A percentile compares a stretch with the other conserved stretches of the same genome.
Conservation (phyloP, 163 green algal species). For the Prototheca wickerhamii region DNA sequence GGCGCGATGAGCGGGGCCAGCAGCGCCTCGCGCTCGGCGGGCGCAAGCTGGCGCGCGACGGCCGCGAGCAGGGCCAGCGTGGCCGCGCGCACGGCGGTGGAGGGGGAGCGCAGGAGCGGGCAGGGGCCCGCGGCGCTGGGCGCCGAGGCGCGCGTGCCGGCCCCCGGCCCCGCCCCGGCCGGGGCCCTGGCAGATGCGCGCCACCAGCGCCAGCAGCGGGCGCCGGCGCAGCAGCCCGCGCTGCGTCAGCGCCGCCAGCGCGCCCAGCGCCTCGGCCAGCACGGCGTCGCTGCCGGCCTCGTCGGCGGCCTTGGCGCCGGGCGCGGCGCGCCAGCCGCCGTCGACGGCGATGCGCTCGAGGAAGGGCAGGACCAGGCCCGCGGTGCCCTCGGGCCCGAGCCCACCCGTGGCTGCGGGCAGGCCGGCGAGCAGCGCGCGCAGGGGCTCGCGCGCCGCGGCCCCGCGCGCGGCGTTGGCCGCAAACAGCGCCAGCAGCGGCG, state of each 20-base stretch:
- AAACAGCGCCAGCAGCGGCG: conserved; percentile 88
- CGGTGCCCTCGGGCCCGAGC: conserved; percentile 55
- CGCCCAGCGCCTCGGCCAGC: conserved; percentile 47
- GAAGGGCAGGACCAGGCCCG: conserved; percentile 86
- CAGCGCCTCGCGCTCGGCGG: conserved; percentile 53
- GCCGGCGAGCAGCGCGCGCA: conserved; percentile 59
- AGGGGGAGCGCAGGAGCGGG: conserved; percentile 9
- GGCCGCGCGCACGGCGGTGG: conserved; percentile 11
- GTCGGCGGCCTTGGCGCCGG: background rate
- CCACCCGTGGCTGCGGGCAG: conserved; percentile 48
- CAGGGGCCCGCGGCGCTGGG: background rate
- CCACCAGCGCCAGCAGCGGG: conserved; percentile 35
- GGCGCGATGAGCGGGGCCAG: conserved; percentile 45
- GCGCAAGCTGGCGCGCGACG: conserved; percentile 35
- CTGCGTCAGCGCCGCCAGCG: conserved; percentile 42
- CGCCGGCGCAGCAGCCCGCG: conserved; percentile 43
- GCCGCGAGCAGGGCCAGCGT: conserved; percentile 51
- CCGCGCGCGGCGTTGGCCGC: background rate
- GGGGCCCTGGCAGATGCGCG: background rate
- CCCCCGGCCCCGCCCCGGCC: too few relatives aligned
- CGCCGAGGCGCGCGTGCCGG: too few relatives aligned
- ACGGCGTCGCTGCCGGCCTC: background rate
- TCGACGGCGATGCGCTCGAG: too few relatives aligned
- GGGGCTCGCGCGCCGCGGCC: conserved; percentile 5
- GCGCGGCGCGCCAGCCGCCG: conserved; percentile 51